These are phyloP conservation scores for Xerocomellus amylosporus DNA, from an alignment of 768 basidiomycete species.

Conservation along the genomic window DNA sequence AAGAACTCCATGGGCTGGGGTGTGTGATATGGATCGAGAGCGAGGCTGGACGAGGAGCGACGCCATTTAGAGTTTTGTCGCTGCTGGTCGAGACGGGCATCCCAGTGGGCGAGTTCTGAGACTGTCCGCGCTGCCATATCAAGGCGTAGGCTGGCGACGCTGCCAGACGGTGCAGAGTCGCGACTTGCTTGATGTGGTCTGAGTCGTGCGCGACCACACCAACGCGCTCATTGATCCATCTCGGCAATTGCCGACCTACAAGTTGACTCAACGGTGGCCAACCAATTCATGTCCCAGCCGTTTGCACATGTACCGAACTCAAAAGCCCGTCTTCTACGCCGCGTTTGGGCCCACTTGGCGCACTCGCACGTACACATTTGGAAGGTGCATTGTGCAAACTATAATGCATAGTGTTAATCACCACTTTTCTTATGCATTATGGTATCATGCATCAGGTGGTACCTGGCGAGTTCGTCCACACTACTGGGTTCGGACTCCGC, in stretches of 20 bases:
- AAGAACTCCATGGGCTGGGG: not conserved
- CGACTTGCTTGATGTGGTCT: conserved; percentile 1
- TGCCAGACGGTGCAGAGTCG: not conserved
- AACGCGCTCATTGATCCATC: conserved; percentile 7
- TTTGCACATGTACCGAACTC: no score
- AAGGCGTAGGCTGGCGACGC: not conserved
- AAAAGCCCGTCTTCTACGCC: no score
- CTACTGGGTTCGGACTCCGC: no score
- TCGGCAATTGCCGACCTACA: conserved; percentile 9
- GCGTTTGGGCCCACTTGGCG: no score
- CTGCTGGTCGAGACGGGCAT: conserved; percentile 11
- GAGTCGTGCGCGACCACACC: conserved; percentile 2
- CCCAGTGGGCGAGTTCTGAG: conserved; percentile 19
- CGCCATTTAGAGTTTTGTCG: conserved; percentile 8
- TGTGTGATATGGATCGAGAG: conserved; percentile 11
- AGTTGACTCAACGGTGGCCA: no score
- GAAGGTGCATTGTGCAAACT: no score
- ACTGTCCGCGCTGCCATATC: conserved; percentile 15
- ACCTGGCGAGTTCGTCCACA: no score
- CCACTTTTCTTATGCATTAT: no score
- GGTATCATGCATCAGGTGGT: no score
- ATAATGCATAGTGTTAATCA: no score
- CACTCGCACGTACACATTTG: no score
- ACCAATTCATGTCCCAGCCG: no score
- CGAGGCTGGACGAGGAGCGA: conserved; percentile 9